These are phyloP conservation scores for Russula earlei DNA, from an alignment of 768 basidiomycete species.

Conservation along the genomic window DNA sequence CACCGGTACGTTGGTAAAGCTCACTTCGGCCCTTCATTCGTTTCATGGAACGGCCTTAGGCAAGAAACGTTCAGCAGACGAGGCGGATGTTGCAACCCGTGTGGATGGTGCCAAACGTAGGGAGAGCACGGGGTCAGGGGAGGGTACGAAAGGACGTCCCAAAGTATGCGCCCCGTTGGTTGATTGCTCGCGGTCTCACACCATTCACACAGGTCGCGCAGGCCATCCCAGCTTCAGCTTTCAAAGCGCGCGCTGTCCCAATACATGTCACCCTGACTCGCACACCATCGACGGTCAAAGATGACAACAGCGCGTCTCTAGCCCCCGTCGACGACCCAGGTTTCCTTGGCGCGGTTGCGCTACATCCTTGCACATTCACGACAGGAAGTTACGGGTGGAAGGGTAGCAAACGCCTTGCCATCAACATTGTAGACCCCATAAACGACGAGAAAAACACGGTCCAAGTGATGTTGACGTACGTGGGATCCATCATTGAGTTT, in stretches of 20 bases:
- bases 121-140: not conserved
- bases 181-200: too few species aligned
- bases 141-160: constrained; percentile 3
- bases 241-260: constrained; percentile 59
- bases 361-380: constrained; percentile 50
- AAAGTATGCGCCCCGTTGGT: constrained; percentile 11
- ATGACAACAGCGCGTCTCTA: constrained; percentile 28
- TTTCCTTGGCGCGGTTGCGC: constrained; percentile 44
- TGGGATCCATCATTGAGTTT: constrained; percentile 21
- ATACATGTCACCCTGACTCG: constrained; percentile 60
- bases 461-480: constrained; percentile 65
- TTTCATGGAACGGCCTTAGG: not conserved
- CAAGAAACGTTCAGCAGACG: constrained; percentile 12
- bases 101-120: not conserved
- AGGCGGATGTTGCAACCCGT: constrained; percentile 6
- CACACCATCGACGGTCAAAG: constrained; percentile 41
- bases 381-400: constrained; percentile 87
- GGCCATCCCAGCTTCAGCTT: constrained; percentile 30
- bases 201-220: not conserved
- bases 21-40: not conserved
- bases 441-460: constrained; percentile 49
- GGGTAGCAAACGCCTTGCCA: constrained; percentile 53
- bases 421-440: constrained; percentile 50
- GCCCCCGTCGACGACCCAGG: constrained; percentile 45
- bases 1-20: too few species aligned